phyloP scores from a whole-genome alignment of 768 basidiomycete genomes.

The Tephrocybe sp. region DNA sequence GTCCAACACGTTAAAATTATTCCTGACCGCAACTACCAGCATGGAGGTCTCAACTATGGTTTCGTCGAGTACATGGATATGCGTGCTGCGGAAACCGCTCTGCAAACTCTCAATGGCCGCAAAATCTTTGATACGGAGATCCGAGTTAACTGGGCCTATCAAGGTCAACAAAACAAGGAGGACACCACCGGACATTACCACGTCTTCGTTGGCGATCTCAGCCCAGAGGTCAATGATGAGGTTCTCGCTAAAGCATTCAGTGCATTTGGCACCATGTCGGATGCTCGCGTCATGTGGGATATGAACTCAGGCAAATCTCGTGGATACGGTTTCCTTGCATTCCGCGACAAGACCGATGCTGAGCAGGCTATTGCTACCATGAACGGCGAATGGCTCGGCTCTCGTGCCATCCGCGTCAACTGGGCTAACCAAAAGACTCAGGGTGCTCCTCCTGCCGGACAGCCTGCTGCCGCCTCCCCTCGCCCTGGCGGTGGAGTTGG shows the following conservation, averaged over 20 bases:
- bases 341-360: conserved; percentile 98
- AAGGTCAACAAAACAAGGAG: conserved; percentile 97
- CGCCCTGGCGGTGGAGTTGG: conserved; percentile 43
- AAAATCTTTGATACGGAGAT: conserved; percentile 99
- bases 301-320: conserved; percentile 99
- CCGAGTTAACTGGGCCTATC: conserved; percentile 99
- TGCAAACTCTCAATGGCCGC: conserved; percentile 96
- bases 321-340: conserved; percentile 97
- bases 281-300: conserved; percentile 99
- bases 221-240: conserved; percentile 97
- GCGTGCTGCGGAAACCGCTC: conserved; percentile 98
- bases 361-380: conserved; percentile 99
- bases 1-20: conserved; percentile 99
- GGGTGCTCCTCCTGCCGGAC: conserved; percentile 40
- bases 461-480: conserved; percentile 30
- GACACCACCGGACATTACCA: conserved; percentile 97
- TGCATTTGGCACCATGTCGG: conserved; percentile 94
- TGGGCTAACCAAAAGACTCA: conserved; percentile 99
- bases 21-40: conserved; percentile 98
- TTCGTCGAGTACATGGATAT: conserved; percentile 99
- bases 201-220: conserved; percentile 99
- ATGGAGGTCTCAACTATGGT: conserved; percentile 98
- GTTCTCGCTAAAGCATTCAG: conserved; percentile 95
- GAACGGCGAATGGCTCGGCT: conserved; percentile 99
- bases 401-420: conserved; percentile 97